Conservation (phyloP, 257 asterid species). For the Hygrophila difformis region DNA sequence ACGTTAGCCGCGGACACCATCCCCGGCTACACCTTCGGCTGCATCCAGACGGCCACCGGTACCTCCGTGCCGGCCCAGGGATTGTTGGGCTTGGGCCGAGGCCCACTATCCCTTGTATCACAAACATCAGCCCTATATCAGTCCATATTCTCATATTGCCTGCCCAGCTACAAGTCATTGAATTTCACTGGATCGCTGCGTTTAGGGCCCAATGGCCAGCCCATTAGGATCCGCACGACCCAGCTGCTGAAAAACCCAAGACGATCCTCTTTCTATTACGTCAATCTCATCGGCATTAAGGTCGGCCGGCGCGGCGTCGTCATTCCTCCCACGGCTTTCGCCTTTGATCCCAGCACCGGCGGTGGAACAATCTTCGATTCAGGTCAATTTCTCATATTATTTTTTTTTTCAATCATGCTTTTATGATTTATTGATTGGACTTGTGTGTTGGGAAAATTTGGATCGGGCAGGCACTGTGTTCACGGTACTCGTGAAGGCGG, state of each 20-base stretch:
- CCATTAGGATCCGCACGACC: conserved; percentile 48
- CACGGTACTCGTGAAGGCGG: conserved; percentile 39
- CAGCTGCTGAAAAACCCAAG: conserved; percentile 60
- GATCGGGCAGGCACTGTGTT: conserved; percentile 41
- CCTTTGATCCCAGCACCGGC: conserved; percentile 58
- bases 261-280: conserved; percentile 74
- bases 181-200: conserved; percentile 62
- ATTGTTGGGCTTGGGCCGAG: conserved; percentile 68
- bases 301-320: conserved; percentile 45
- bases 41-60: conserved; percentile 52
- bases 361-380: conserved; percentile 82
- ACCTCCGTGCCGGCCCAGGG: conserved; percentile 64
- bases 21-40: conserved; percentile 53
- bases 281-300: conserved; percentile 44
- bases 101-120: conserved; percentile 49
- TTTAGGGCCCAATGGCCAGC: conserved; percentile 68
- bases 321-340: conserved; percentile 51
- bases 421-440: too few species aligned
- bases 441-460: too few species aligned
- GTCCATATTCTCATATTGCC: conserved; percentile 79
- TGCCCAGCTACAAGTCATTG: conserved; percentile 59
- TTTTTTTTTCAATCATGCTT: background rate
- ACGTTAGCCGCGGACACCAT: conserved; percentile 46
- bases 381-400: too few species aligned
- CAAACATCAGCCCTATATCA: conserved; percentile 44